phyloP scores from a whole-genome alignment of 768 basidiomycete species.

The Mycena chlorophos region DNA sequence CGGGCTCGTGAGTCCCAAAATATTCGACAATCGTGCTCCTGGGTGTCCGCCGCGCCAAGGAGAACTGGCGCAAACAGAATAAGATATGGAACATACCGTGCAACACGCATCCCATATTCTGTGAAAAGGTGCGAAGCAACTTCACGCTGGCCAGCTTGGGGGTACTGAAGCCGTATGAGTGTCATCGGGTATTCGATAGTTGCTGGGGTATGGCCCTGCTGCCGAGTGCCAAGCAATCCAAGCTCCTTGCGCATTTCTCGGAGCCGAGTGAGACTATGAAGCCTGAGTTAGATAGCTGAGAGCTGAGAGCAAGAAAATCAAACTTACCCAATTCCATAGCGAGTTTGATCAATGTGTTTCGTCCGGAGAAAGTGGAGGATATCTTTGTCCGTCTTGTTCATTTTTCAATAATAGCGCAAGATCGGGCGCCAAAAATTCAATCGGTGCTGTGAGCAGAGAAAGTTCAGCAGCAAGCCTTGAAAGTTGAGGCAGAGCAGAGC shows the following conservation, averaged over 20 bases:
- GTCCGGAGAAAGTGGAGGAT: too few relatives aligned
- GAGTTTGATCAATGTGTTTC: too few relatives aligned
- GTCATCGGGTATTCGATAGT: slow-evolving; percentile 22
- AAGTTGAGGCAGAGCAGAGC: too few relatives aligned
- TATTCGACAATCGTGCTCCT: slow-evolving; percentile 3
- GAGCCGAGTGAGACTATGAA: slow-evolving; percentile 15
- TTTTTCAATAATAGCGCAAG: too few relatives aligned
- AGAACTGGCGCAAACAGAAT: slow-evolving; percentile 1
- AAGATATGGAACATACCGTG: slow-evolving; percentile 18
- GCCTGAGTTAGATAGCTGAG: too few relatives aligned
- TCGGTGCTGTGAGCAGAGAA: too few relatives aligned
- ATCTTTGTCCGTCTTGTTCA: too few relatives aligned
- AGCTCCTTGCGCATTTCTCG: slow-evolving; percentile 17
- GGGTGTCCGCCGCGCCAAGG: too few relatives aligned
- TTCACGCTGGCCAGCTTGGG: slow-evolving; percentile 29
- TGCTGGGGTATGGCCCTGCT: slow-evolving; percentile 25
- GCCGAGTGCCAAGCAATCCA: slow-evolving; percentile 21
- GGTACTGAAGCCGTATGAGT: slow-evolving; percentile 24
- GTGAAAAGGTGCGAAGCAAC: slow-evolving; percentile 26
- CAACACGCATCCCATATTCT: slow-evolving; percentile 27
- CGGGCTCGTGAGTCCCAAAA: slow-evolving; percentile 11
- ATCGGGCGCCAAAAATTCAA: too few relatives aligned
- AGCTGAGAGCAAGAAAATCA: too few relatives aligned
- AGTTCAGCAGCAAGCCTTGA: too few relatives aligned
- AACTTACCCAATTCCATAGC: too few relatives aligned